Percentiles rank a stretch among this genome's conserved stretches.
Conservation (phyloP, 2,329 filamentous ascomycete genomes). For the Fusarium sublunatum region DNA sequence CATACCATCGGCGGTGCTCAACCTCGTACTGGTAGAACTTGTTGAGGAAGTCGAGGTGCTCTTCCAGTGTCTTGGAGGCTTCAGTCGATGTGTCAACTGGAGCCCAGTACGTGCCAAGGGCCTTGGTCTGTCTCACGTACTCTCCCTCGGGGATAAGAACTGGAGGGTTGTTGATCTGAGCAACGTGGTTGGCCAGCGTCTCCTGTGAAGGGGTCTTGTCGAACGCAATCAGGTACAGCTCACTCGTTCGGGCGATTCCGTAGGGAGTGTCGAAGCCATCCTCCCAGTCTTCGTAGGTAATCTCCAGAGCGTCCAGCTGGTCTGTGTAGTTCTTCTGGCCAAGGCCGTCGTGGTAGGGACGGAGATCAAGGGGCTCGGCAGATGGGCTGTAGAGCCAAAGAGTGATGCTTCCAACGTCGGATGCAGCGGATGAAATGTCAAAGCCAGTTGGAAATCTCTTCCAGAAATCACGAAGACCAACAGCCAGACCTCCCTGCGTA, state of each 20-base stretch:
- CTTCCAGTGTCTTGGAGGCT: constrained; percentile 56
- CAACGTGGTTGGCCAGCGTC: constrained; percentile 56
- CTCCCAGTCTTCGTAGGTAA: constrained; percentile 74
- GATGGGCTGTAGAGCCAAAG: constrained; percentile 70
- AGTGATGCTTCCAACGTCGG: constrained; percentile 63
- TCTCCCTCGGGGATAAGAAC: constrained; percentile 60
- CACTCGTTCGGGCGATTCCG: constrained; percentile 68
- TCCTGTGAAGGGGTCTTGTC: constrained; percentile 63
- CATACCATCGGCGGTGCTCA: constrained; percentile 70
- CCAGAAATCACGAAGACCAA: constrained; percentile 72
- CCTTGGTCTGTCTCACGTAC: constrained; percentile 63
- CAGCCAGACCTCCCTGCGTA: constrained; percentile 66
- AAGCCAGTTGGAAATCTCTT: constrained; percentile 70
- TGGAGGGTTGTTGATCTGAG: constrained; percentile 63
- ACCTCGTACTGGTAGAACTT: constrained; percentile 67
- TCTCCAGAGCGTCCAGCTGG: constrained; percentile 68
- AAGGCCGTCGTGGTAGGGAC: constrained; percentile 68
- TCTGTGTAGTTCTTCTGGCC: constrained; percentile 66
- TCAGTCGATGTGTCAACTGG: constrained; percentile 49
- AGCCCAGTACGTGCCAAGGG: constrained; percentile 67
- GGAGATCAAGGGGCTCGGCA: constrained; percentile 65
- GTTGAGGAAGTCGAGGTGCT: constrained; percentile 66
- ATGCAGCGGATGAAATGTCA: constrained; percentile 63
- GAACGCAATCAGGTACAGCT: constrained; percentile 65
- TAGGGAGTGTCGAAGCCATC: constrained; percentile 65